Percentiles rank a stretch among this genome's conserved stretches.
Evolutionary conservation across 2,329 filamentous ascomycete genomes (phyloP).

Genomic region (Cercospora sp.): DNA sequence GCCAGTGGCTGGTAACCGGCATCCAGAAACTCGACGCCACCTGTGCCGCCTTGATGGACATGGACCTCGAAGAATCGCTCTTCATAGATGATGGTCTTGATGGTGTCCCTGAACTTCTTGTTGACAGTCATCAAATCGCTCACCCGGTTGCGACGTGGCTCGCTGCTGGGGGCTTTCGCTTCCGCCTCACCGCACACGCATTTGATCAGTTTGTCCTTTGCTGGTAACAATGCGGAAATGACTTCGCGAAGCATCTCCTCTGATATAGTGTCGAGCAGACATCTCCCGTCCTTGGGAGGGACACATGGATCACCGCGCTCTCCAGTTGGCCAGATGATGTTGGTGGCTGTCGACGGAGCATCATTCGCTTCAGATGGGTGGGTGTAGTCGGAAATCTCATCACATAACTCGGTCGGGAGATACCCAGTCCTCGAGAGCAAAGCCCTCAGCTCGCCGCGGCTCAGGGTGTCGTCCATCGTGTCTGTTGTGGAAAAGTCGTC

Average conservation of each 20-base stretch:
- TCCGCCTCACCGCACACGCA: slow-evolving; percentile 16
- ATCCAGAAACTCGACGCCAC: slow-evolving; percentile 38
- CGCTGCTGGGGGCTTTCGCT: slow-evolving; percentile 8
- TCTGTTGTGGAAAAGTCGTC: neutral
- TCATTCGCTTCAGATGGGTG: neutral
- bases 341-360: neutral
- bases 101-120: slow-evolving; percentile 27
- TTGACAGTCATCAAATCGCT: slow-evolving; percentile 34
- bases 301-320: slow-evolving; percentile 11
- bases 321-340: neutral
- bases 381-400: neutral
- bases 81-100: slow-evolving; percentile 32
- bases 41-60: slow-evolving; percentile 34
- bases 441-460: neutral
- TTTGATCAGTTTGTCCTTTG: slow-evolving; percentile 19
- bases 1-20: slow-evolving; percentile 37
- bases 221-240: slow-evolving; percentile 23
- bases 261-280: slow-evolving; percentile 22
- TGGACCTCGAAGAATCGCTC: slow-evolving; percentile 37
- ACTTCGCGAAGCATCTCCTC: slow-evolving; percentile 30
- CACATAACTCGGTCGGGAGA: neutral
- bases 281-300: slow-evolving; percentile 17
- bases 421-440: neutral
- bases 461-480: neutral
- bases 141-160: slow-evolving; percentile 23